Base-by-base conservation (phyloP, 2,329 filamentous ascomycete genomes). In the Fusarium secorum region DNA sequence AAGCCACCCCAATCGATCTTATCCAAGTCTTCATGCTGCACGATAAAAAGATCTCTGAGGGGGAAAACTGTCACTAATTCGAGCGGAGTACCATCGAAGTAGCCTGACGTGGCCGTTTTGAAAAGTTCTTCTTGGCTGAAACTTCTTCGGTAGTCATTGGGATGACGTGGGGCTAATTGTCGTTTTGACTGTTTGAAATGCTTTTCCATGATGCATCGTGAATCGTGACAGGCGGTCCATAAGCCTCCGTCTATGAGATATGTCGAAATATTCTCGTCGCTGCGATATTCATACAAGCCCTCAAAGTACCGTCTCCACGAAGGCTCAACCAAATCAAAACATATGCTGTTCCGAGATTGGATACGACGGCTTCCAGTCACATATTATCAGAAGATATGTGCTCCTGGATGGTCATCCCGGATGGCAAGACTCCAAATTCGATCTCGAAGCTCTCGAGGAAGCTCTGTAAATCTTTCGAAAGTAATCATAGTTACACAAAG, bases 261-360 rank as follows among this genome's bases (percentile, higher is more conserved):
- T 44, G 17, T 18, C 11, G 22, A 44, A 18, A 44, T 24, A 13
- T 44, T 44, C 2, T 18, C 41, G 2, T 44, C 41, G 41, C 41
- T 44, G 4, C 22, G 41, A 44, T 44, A 9, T 11, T 24, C 7
- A 44, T 24, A 1, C 41, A 11, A 13, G 22, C 11, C 26, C 3
- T 44, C 41, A 4, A 44, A 44, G 17, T 26, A 26, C 17, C 17
- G 4, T 4, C 41, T 18, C 41, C 22, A 26, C 3, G 22, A 26
- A 3, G 41, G 22, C 4, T 1, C 17, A 0, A 7, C 3, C 17
- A 44, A 18, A 7, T 24, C 22, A 18, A 18, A 5, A 2, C 7
- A 3, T 0, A 1, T 1, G 4, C 15, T 1, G 7, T 1, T 1
- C 4, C 7, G 4, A 24, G 22, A 24, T 9, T 11, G 11, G 41